phyloP scores from a whole-genome alignment of 208 protist genomes.

The Crithidia fasciculata region DNA sequence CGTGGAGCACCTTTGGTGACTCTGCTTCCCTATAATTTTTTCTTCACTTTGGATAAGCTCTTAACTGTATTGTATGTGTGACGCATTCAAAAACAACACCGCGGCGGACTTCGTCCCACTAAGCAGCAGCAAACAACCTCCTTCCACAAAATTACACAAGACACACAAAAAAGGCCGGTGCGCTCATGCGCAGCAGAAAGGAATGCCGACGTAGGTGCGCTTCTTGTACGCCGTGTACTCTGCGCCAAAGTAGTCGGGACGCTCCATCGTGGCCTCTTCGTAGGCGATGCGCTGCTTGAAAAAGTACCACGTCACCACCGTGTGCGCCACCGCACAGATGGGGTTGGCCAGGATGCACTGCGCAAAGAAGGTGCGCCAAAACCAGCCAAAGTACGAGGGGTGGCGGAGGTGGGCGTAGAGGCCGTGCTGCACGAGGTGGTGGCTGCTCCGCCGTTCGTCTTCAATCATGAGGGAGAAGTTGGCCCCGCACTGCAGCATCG shows the following conservation, averaged over 20 bases:
- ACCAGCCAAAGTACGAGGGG: slow-evolving; percentile 97
- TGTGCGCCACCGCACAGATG: slow-evolving; percentile 79
- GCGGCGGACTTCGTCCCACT: too few species aligned
- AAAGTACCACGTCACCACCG: slow-evolving; percentile 88
- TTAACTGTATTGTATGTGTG: too few species aligned
- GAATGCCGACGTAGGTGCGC: slow-evolving; percentile 85
- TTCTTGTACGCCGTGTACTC: slow-evolving; percentile 84
- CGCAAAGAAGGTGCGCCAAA: slow-evolving; percentile 90
- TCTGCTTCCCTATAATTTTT: too few species aligned
- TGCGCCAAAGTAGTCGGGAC: slow-evolving; percentile 89
- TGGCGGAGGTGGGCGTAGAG: slow-evolving; percentile 93
- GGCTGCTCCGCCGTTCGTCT: slow-evolving; percentile 51
- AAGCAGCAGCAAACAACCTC: too few species aligned
- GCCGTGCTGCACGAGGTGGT: slow-evolving; percentile 90
- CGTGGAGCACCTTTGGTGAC: too few species aligned
- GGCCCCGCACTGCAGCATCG: slow-evolving; percentile 80
- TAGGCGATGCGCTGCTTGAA: slow-evolving; percentile 90
- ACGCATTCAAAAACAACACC: too few species aligned
- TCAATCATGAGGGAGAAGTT: slow-evolving; percentile 91
- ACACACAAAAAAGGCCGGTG: background rate
- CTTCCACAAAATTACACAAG: background rate
- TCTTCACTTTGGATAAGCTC: too few species aligned
- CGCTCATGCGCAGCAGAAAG: slow-evolving; percentile 45
- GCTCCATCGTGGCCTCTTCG: slow-evolving; percentile 84
- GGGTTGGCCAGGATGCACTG: slow-evolving; percentile 95